Conservation (phyloP, 2,329 filamentous ascomycete species). For the Neonectria ditissima region DNA sequence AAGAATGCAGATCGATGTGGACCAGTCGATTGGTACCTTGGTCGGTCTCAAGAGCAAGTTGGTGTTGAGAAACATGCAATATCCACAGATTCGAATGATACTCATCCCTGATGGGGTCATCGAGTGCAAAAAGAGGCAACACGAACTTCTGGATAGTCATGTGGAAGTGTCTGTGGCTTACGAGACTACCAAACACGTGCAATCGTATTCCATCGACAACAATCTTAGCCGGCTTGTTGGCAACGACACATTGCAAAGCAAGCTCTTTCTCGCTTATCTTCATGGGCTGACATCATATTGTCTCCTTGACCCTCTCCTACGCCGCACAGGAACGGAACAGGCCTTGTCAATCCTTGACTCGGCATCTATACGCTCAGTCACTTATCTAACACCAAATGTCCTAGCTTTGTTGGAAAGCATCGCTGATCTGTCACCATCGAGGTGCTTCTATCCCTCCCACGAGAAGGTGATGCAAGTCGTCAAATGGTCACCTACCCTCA, state of each 20-base stretch:
- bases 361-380: conserved; percentile 56
- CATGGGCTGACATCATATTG: conserved; percentile 67
- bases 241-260: conserved; percentile 63
- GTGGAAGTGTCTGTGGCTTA: conserved; percentile 51
- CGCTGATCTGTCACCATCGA: conserved; percentile 38
- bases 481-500: conserved; percentile 55
- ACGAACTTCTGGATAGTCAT: conserved; percentile 36
- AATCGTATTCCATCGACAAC: conserved; percentile 62
- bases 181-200: conserved; percentile 35
- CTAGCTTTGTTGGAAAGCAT: neutral
- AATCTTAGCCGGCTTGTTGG: conserved; percentile 62
- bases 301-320: conserved; percentile 61
- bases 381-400: neutral
- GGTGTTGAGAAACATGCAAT: conserved; percentile 49
- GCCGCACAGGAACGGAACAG: conserved; percentile 65
- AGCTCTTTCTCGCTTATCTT: conserved; percentile 62
- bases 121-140: neutral
- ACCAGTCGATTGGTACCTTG: conserved; percentile 29
- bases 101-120: conserved; percentile 54
- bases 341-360: conserved; percentile 62
- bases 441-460: conserved; percentile 58
- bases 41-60: conserved; percentile 49
- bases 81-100: conserved; percentile 48
- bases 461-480: conserved; percentile 60
- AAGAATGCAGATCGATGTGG: conserved; percentile 24